Evolutionary conservation across 164 flowering plant species (phyloP).

Genomic region (Vitis cinerea): DNA sequence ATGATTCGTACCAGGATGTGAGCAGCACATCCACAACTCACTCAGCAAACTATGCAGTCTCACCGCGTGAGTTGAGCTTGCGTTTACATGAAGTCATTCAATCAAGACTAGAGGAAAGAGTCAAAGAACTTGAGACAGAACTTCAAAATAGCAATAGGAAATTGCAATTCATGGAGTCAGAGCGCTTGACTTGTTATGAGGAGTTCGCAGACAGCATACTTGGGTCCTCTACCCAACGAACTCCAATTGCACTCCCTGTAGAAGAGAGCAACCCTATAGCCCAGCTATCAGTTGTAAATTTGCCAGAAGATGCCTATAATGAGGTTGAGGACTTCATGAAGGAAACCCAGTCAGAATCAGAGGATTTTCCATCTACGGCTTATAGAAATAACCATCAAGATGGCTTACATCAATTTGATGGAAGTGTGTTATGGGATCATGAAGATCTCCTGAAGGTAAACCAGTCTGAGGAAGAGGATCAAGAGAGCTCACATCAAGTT

Average conservation of each 20-base stretch:
- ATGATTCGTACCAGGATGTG: constrained; percentile 34
- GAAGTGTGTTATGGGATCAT: background rate
- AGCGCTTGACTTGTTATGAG: constrained; percentile 21
- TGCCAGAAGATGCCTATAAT: constrained; percentile 60
- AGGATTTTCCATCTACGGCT: constrained; percentile 18
- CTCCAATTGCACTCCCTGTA: constrained; percentile 11
- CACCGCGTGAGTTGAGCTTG: constrained; percentile 73
- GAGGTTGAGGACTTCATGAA: constrained; percentile 49
- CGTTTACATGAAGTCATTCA: constrained; percentile 78
- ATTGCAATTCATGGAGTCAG: constrained; percentile 36
- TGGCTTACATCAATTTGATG: constrained; percentile 6
- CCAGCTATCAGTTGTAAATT: constrained; percentile 49
- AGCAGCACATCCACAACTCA: constrained; percentile 38
- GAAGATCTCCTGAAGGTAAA: too few relatives aligned
- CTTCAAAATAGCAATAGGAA: constrained; percentile 56
- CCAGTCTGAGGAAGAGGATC: background rate
- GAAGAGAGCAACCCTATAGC: constrained; percentile 16
- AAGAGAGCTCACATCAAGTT: constrained; percentile 3
- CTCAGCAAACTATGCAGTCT: constrained; percentile 56
- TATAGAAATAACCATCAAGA: constrained; percentile 11
- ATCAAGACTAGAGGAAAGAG: constrained; percentile 70
- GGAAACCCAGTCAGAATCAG: constrained; percentile 39
- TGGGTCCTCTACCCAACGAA: constrained; percentile 24
- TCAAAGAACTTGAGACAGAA: constrained; percentile 72
- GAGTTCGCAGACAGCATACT: constrained; percentile 27